phyloP scores from a whole-genome alignment of 495 filamentous ascomycete genomes.

The Durotheca rogersii region DNA sequence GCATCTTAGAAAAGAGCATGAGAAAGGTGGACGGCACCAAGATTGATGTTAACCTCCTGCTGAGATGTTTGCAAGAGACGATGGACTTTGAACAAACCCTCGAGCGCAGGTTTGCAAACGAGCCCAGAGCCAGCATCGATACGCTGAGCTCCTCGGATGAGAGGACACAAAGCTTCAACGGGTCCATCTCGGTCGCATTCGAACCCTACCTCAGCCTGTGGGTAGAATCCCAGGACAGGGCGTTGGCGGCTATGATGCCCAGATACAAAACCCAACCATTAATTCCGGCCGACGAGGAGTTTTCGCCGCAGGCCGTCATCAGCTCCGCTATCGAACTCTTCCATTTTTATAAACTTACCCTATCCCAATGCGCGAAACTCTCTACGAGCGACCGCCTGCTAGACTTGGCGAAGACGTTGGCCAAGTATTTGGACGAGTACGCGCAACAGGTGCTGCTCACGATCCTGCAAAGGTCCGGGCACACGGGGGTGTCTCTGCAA shows the following conservation, averaged over 20 bases:
- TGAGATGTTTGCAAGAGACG: constrained; percentile 93
- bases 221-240: constrained; percentile 94
- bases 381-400: constrained; percentile 84
- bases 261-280: constrained; percentile 85
- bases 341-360: constrained; percentile 86
- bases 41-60: constrained; percentile 86
- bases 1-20: constrained; percentile 84
- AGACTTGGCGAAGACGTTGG: constrained; percentile 80
- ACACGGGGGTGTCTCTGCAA: constrained; percentile 64
- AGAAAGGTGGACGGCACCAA: constrained; percentile 74
- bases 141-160: constrained; percentile 84
- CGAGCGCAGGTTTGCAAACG: constrained; percentile 76
- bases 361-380: constrained; percentile 94
- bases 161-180: constrained; percentile 74
- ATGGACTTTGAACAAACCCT: constrained; percentile 94
- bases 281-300: constrained; percentile 82
- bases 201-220: constrained; percentile 95
- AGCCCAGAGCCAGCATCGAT: constrained; percentile 83
- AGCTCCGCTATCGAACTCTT: constrained; percentile 95
- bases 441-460: constrained; percentile 86
- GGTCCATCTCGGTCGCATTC: constrained; percentile 94
- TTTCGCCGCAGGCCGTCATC: constrained; percentile 84
- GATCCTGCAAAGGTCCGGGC: constrained; percentile 65
- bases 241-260: constrained; percentile 80
- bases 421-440: constrained; percentile 94